phyloP scores from a whole-genome alignment of 2,329 filamentous ascomycete genomes.

The Aspergillus sergii region DNA sequence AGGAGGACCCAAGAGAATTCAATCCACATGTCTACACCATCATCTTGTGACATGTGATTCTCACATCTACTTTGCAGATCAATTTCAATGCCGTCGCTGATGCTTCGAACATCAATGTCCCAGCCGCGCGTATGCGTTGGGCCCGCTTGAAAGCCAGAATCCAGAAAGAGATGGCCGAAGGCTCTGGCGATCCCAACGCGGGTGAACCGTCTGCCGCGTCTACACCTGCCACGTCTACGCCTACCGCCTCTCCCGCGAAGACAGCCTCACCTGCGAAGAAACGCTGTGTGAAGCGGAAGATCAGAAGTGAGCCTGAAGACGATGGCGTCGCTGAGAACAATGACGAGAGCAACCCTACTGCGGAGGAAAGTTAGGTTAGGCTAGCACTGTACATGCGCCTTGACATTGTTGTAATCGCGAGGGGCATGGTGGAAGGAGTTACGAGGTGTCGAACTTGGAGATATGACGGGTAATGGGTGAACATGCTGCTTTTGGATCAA shows the following conservation, averaged over 20 bases:
- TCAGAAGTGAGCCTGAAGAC: not conserved
- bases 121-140: conserved; percentile 21
- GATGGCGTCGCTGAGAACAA: not conserved
- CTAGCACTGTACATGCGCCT: not conserved
- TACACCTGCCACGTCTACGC: not conserved
- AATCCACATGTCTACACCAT: not conserved
- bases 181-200: conserved; percentile 10
- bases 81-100: conserved; percentile 35
- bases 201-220: conserved; percentile 2
- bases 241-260: not conserved
- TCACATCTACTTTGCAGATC: conserved; percentile 30
- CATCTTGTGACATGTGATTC: not conserved
- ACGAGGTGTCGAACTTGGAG: not conserved
- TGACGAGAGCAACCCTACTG: not conserved
- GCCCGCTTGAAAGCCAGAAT: conserved; percentile 18
- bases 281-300: not conserved
- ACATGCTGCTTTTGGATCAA: not conserved
- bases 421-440: not conserved
- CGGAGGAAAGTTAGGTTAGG: not conserved
- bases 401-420: not conserved
- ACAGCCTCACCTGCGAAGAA: not conserved
- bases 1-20: not conserved
- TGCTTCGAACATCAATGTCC: conserved; percentile 15
- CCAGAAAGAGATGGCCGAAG: conserved; percentile 11
- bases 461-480: not conserved